Conservation (phyloP, 768 basidiomycete genomes). For the Ramaria rubella region DNA sequence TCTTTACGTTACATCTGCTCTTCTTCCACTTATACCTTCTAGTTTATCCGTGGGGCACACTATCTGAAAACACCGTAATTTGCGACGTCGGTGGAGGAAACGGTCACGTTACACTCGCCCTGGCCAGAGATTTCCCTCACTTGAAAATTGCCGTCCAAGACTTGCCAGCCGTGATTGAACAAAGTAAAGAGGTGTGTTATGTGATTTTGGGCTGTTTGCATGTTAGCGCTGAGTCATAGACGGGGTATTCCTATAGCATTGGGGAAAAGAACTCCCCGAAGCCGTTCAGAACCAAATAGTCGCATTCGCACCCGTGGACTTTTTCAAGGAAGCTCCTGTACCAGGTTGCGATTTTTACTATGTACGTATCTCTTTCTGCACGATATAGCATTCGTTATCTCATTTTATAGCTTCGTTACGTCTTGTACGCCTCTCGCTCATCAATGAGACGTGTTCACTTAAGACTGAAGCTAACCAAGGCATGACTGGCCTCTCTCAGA, state of each 20-base stretch:
- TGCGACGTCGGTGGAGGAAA: conserved; percentile 12
- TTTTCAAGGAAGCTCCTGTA: conserved; percentile 33
- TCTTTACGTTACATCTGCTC: neutral
- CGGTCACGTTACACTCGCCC: conserved; percentile 9
- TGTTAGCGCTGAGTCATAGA: neutral
- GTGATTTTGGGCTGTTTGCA: neutral
- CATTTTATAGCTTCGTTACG: conserved; percentile 27
- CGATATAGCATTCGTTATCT: neutral
- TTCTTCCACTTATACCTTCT: neutral
- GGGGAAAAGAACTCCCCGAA: conserved; percentile 29
- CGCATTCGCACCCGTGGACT: conserved; percentile 34
- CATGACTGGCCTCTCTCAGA: conserved; percentile 39
- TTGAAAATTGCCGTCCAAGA: conserved; percentile 11
- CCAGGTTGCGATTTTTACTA: conserved; percentile 35
- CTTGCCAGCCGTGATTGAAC: conserved; percentile 5
- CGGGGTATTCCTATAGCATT: conserved; percentile 18
- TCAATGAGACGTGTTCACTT: neutral
- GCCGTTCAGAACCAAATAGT: conserved; percentile 31
- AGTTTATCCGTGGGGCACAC: conserved; percentile 10
- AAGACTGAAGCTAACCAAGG: conserved; percentile 16
- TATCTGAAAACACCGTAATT: neutral
- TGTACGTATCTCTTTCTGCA: conserved; percentile 21
- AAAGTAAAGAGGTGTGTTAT: conserved; percentile 6
- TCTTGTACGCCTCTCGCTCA: conserved; percentile 25
- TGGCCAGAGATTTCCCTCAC: conserved; percentile 1